A percentile compares a stretch with the other conserved stretches of the same genome.
These are phyloP conservation scores for Geoglossum glabrum DNA, from an alignment of 495 filamentous ascomycete genomes.

Conservation along the genomic window DNA sequence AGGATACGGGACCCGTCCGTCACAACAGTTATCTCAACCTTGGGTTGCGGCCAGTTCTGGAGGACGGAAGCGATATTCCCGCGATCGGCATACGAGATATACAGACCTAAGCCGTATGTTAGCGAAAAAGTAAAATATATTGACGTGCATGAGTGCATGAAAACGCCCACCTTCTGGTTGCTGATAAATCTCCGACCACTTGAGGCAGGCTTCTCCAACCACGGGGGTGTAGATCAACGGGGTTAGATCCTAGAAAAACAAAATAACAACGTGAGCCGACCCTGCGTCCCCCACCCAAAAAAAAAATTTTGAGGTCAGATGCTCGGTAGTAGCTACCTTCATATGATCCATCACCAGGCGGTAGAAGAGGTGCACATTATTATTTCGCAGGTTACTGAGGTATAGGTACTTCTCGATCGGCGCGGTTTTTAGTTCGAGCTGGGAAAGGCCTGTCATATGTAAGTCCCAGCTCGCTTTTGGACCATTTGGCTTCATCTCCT, in stretches of 20 bases:
- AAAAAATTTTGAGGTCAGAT: background rate
- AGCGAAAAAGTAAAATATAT: slow-evolving; percentile 9
- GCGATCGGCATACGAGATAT: slow-evolving; percentile 78
- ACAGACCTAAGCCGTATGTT: slow-evolving; percentile 34
- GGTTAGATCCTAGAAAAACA: slow-evolving; percentile 47
- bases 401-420: slow-evolving; percentile 90
- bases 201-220: slow-evolving; percentile 87
- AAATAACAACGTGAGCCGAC: no score
- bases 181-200: slow-evolving; percentile 91
- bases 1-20: slow-evolving; percentile 95
- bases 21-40: slow-evolving; percentile 89
- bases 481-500: background rate
- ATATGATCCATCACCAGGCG: slow-evolving; percentile 78
- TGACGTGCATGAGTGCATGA: background rate
- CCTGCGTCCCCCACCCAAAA: no score
- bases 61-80: slow-evolving; percentile 69
- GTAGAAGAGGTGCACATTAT: slow-evolving; percentile 90
- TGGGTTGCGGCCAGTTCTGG: slow-evolving; percentile 68
- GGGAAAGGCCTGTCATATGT: slow-evolving; percentile 32
- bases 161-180: slow-evolving; percentile 57
- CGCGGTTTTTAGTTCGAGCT: slow-evolving; percentile 58
- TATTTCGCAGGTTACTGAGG: slow-evolving; percentile 66
- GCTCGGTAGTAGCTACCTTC: slow-evolving; percentile 31
- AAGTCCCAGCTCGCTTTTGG: background rate
- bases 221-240: slow-evolving; percentile 94